phyloP scores from a whole-genome alignment of 139 green algal genomes.

The Coelastrella sp. region DNA sequence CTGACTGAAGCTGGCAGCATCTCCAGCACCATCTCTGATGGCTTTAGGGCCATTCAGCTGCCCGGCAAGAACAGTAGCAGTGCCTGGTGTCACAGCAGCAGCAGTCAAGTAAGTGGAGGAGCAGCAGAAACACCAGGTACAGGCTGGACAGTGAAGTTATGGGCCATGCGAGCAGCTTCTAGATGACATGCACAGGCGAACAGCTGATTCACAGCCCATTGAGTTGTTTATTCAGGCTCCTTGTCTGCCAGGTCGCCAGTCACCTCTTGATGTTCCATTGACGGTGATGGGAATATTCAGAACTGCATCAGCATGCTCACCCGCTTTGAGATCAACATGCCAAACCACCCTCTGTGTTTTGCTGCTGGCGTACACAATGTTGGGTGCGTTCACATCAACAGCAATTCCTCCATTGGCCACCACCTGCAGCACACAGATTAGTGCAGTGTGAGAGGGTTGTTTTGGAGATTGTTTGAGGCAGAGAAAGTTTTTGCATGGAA shows the following conservation, averaged over 20 bases:
- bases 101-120: background rate
- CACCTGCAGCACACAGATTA: background rate
- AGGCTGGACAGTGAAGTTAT: background rate
- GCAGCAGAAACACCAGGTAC: background rate
- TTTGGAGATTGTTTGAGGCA: background rate
- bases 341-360: background rate
- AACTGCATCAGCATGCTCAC: background rate
- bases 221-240: background rate
- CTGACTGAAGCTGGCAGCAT: background rate
- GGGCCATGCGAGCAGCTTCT: too few species aligned
- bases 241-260: background rate
- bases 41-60: background rate
- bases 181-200: too few species aligned
- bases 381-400: background rate
- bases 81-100: background rate
- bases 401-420: background rate
- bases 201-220: too few species aligned
- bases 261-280: background rate
- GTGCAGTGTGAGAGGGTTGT: background rate
- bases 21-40: background rate
- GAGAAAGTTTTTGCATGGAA: background rate
- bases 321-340: background rate
- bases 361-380: background rate
- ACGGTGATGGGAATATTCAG: background rate
- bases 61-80: background rate